These are phyloP conservation scores for Exophiala xenobiotica DNA, from an alignment of 2,329 filamentous ascomycete species.

Conservation along the genomic window DNA sequence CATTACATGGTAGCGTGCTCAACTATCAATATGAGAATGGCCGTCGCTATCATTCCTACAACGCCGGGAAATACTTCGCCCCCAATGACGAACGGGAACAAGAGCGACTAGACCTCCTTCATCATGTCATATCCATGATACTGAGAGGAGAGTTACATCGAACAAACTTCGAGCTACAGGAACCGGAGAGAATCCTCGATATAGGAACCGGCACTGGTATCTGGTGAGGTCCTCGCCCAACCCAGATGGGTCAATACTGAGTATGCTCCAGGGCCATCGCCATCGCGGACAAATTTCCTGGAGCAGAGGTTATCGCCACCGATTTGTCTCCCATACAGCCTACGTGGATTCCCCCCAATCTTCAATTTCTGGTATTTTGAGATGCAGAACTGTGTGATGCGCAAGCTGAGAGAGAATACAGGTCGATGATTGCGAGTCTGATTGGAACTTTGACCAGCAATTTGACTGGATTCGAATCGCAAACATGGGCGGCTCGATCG, in stretches of 20 bases:
- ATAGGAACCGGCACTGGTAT: constrained; percentile 62
- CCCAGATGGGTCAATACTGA: constrained; percentile 25
- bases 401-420: neutral
- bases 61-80: constrained; percentile 30
- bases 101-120: constrained; percentile 36
- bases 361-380: constrained; percentile 41
- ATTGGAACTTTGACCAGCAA: constrained; percentile 39
- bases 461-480: constrained; percentile 45
- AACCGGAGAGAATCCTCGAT: constrained; percentile 52
- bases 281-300: constrained; percentile 32
- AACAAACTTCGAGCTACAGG: constrained; percentile 38
- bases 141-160: constrained; percentile 26
- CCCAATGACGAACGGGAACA: constrained; percentile 40
- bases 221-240: constrained; percentile 47
- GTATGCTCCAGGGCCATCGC: constrained; percentile 36
- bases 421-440: constrained; percentile 42
- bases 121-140: constrained; percentile 44
- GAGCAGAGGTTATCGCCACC: constrained; percentile 32
- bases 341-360: constrained; percentile 43
- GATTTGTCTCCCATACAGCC: constrained; percentile 35
- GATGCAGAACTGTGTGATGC: neutral
- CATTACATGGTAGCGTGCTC: constrained; percentile 33
- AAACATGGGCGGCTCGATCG: constrained; percentile 39
- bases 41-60: constrained; percentile 30
- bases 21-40: constrained; percentile 39